A percentile compares a stretch with the other conserved stretches of the same genome.
Conservation (phyloP, 768 basidiomycete genomes). For the Ramaria sp. region DNA sequence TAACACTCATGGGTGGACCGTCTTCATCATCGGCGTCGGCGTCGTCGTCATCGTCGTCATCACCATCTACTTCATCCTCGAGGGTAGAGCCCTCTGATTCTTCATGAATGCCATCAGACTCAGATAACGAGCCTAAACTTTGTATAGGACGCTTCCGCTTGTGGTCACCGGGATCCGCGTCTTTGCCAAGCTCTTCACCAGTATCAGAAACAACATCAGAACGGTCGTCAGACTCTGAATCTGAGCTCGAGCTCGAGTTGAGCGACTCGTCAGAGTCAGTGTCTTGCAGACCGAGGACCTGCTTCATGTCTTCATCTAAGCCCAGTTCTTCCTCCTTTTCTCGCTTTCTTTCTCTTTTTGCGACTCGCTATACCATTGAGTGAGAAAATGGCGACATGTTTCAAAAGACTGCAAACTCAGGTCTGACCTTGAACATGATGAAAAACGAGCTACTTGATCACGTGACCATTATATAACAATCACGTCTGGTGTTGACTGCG, state of each 20-base stretch:
- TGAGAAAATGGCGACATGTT: neutral
- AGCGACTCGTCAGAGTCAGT: constrained; percentile 65
- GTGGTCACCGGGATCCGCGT: constrained; percentile 10
- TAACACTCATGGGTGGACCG: constrained; percentile 36
- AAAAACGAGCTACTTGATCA: neutral
- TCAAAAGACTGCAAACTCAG: neutral
- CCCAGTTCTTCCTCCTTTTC: constrained; percentile 57
- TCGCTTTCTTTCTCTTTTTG: constrained; percentile 49
- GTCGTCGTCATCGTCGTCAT: no score
- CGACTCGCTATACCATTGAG: constrained; percentile 49
- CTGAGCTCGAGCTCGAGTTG: constrained; percentile 22
- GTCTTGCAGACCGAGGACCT: constrained; percentile 55
- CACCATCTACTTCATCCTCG: no score
- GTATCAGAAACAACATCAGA: constrained; percentile 23
- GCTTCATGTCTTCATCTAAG: constrained; percentile 51
- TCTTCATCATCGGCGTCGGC: neutral
- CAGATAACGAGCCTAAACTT: neutral
- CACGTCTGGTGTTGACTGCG: no score
- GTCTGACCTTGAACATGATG: constrained; percentile 6
- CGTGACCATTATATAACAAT: neutral
- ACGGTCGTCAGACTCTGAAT: constrained; percentile 9
- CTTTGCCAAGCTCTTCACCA: constrained; percentile 13
- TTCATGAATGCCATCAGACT: constrained; percentile 14
- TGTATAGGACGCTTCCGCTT: constrained; percentile 2
- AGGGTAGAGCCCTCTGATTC: constrained; percentile 12